Evolutionary conservation across 179 eudicot species (phyloP).

Genomic region (Spergularia azorica): DNA sequence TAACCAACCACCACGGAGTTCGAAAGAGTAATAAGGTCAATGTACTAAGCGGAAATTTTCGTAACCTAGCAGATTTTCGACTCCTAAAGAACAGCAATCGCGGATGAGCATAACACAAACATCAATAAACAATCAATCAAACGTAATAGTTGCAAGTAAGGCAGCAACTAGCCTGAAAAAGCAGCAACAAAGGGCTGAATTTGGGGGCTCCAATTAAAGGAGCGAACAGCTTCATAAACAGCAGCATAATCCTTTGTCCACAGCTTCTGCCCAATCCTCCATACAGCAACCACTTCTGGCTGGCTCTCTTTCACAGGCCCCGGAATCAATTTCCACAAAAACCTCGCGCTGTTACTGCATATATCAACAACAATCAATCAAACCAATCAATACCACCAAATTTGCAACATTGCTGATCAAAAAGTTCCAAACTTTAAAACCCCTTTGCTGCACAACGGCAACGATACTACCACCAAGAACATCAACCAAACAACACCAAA

Average conservation of each 20-base stretch:
- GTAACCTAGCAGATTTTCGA: too few relatives aligned
- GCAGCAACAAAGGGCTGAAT: conserved; percentile 60
- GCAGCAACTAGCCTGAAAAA: conserved; percentile 52
- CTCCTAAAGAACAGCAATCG: too few relatives aligned
- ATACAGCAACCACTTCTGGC: conserved; percentile 73
- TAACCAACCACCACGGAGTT: too few relatives aligned
- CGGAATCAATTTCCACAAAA: conserved; percentile 81
- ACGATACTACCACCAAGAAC: too few relatives aligned
- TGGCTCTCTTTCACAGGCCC: conserved; percentile 56
- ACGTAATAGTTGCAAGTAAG: background rate
- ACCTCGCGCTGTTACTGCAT: conserved; percentile 33
- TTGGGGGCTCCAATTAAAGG: conserved; percentile 73
- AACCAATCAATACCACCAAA: too few relatives aligned
- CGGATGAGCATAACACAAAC: background rate
- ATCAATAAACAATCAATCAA: background rate
- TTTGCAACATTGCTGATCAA: too few relatives aligned
- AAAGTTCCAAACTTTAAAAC: background rate
- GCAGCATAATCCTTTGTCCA: conserved; percentile 79
- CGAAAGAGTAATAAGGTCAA: too few relatives aligned
- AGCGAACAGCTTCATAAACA: conserved; percentile 73
- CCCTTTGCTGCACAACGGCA: too few relatives aligned
- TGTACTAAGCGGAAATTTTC: too few relatives aligned
- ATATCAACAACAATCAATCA: too few relatives aligned
- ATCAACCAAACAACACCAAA: too few relatives aligned
- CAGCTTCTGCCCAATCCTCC: conserved; percentile 81